phyloP scores from a whole-genome alignment of 176 grass and related monocot genomes.

The Aegilops speltoides region DNA sequence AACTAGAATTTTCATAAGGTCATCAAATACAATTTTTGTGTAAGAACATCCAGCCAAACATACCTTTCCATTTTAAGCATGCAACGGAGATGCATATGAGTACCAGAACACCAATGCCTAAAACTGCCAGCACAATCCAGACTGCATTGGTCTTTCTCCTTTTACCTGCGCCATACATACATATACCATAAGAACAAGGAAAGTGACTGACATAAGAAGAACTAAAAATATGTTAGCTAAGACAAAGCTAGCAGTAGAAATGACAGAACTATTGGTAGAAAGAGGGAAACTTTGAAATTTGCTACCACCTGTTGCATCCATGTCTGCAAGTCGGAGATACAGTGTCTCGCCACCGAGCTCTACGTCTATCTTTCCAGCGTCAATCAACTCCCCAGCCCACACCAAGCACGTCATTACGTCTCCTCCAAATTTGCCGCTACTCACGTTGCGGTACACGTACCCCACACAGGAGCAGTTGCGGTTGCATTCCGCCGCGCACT shows the following conservation, averaged over 20 bases:
- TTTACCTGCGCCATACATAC: background rate
- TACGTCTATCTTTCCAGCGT: slow-evolving; percentile 2
- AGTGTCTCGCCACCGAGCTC: slow-evolving; percentile 18
- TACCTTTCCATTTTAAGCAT: slow-evolving; percentile 20
- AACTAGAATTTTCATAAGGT: background rate
- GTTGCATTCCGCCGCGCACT: too few relatives aligned
- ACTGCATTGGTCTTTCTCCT: background rate
- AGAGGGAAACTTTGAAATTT: background rate
- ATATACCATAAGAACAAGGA: background rate
- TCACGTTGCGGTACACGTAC: too few relatives aligned
- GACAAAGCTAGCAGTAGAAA: background rate
- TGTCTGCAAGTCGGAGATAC: slow-evolving; percentile 34
- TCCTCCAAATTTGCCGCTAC: too few relatives aligned
- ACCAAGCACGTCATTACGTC: slow-evolving; percentile 25
- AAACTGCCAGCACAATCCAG: background rate
- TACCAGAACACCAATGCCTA: background rate
- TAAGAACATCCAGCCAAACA: too few relatives aligned
- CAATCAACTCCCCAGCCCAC: slow-evolving; percentile 34
- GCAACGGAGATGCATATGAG: background rate
- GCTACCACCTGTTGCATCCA: background rate
- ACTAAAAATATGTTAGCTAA: background rate
- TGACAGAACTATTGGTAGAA: too few relatives aligned
- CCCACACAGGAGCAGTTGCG: too few relatives aligned
- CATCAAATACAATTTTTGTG: background rate
- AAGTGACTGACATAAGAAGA: too few relatives aligned